phyloP scores from a whole-genome alignment of 331 rosid genomes.

The Acacia pycnantha region DNA sequence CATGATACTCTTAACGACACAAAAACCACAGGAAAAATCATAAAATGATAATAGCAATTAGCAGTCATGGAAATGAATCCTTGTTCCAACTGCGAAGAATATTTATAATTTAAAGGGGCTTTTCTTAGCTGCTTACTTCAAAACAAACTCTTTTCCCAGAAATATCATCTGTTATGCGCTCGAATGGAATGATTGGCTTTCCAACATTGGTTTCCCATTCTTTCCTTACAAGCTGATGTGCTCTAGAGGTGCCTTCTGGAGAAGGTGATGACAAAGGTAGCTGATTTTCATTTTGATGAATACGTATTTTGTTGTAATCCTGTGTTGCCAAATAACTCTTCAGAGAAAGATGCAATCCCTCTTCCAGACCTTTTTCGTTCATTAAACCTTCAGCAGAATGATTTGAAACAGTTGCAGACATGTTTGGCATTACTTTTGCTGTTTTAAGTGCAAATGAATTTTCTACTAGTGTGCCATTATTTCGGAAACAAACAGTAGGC shows the following conservation, averaged over 20 bases:
- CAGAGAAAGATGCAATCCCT: constrained; percentile 68
- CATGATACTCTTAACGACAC: neutral
- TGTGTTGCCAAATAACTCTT: constrained; percentile 46
- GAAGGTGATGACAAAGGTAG: constrained; percentile 46
- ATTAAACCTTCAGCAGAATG: constrained; percentile 41
- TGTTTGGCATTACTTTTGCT: constrained; percentile 45
- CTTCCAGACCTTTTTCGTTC: constrained; percentile 45
- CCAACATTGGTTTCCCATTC: constrained; percentile 47
- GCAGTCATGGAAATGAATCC: constrained; percentile 37
- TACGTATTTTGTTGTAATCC: constrained; percentile 46
- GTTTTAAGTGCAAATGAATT: constrained; percentile 40
- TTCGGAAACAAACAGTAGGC: constrained; percentile 41
- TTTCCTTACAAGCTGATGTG: constrained; percentile 47
- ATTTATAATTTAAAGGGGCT: constrained; percentile 1
- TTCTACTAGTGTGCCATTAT: constrained; percentile 37
- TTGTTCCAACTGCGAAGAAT: constrained; percentile 37
- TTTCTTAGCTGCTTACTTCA: constrained; percentile 43
- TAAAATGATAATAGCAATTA: constrained; percentile 31
- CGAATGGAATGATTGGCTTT: constrained; percentile 44
- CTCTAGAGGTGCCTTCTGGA: constrained; percentile 52
- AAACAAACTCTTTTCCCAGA: constrained; percentile 43
- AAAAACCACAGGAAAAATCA: neutral
- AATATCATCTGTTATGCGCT: constrained; percentile 34
- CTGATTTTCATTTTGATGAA: constrained; percentile 51
- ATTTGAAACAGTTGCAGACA: constrained; percentile 38